Base-by-base conservation (phyloP, 257 asterid genomes). In the Lithospermum erythrorhizon region DNA sequence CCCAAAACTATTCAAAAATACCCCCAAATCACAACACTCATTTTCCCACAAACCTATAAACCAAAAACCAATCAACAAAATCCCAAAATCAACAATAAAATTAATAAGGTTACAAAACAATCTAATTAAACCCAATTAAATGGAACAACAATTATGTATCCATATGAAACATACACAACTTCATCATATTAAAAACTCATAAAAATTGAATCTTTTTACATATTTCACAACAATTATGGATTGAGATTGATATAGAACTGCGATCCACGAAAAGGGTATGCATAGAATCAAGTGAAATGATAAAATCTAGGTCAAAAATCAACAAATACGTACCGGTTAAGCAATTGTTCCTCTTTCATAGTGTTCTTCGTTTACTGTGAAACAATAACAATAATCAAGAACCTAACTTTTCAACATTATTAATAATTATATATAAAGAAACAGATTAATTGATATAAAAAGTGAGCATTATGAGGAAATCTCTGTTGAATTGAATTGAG, bases 181-280 rank as follows among this genome's bases (percentile, higher is more conserved):
- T 90, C 90, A 77, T 85, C 83, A 85, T 61, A 71, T 32, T 49
- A 48, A 76, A 70, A 56, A 27, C 32, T 7, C 53, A 70, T 32
- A 51, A 13, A 23, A 16, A 52, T 56, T 66, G 58, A 68, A 69
- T 60, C 32, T 32, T 53, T 64, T 27, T 47, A 16, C 35, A 21
- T 21, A 6, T 32, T 0, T 14, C 27, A 21, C 17, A 20, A 65
- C 48, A 56, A 60, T 14, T 23, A 45, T 55, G 52, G 53, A 21
- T 69, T 66, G 49, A 48, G 6, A 56, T 19, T 58, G 16, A 25
- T 6, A 24, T 51, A 47, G 9, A 60, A 30, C 14, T 62, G 21
- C 57, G 63, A 68, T 41, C 49, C 35, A 54, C 64, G 6, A 35
- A 64, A 56, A 68, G 35, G 58, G 64, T 70, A 87, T 76, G 73